phyloP scores from a whole-genome alignment of 768 basidiomycete species.

The Lactifluus subvellereus region DNA sequence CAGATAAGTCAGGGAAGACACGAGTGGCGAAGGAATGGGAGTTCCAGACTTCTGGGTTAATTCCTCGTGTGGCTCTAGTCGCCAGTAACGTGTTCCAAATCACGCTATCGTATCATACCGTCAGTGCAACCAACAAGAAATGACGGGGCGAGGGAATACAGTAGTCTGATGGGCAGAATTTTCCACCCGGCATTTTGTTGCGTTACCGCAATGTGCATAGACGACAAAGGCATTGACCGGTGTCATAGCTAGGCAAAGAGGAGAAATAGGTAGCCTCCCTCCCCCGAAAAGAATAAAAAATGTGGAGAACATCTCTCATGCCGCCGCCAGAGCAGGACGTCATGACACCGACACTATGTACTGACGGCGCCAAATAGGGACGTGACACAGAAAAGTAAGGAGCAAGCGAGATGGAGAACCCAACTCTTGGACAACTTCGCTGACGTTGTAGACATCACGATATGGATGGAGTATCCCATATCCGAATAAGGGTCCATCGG shows the following conservation, averaged over 20 bases:
- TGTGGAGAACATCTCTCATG: not conserved
- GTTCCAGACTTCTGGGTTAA: not conserved
- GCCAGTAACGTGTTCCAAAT: conserved; percentile 23
- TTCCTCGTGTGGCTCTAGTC: not conserved
- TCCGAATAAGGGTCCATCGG: not conserved
- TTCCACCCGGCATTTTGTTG: not conserved
- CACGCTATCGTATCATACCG: conserved; percentile 11
- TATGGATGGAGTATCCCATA: not conserved
- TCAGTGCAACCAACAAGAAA: conserved; percentile 1
- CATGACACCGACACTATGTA: not conserved
- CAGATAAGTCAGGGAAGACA: conserved; percentile 20
- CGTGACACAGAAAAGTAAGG: not conserved
- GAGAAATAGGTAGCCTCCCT: not conserved
- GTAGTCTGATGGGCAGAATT: not conserved
- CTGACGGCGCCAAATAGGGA: not conserved
- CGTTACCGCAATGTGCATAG: not conserved
- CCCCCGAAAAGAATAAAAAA: not conserved
- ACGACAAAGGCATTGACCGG: not conserved
- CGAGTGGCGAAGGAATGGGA: not conserved
- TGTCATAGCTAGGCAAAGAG: not conserved
- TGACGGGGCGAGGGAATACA: not conserved
- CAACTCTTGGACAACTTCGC: not conserved
- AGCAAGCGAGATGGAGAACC: not conserved
- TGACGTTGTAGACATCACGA: not conserved
- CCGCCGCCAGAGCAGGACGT: not conserved